A percentile compares a stretch with the other conserved stretches of the same genome.
phyloP scores from a whole-genome alignment of 2,329 filamentous ascomycete genomes.

The Tolypocladium ophioglossoides region DNA sequence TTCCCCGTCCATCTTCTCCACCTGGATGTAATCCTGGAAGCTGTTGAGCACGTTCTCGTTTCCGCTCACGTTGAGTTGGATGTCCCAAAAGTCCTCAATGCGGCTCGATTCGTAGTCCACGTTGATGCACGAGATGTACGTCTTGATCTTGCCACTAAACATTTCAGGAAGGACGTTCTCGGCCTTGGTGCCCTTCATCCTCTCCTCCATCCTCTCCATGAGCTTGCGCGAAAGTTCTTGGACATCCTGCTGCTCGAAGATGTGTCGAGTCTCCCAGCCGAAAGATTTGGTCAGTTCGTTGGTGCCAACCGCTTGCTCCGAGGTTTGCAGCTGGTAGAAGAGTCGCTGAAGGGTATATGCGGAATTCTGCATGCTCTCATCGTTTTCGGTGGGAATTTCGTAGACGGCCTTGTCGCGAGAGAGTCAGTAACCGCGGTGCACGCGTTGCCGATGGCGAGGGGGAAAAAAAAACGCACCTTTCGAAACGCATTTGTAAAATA shows the following conservation, averaged over 20 bases:
- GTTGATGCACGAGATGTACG: constrained; percentile 97
- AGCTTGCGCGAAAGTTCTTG: constrained; percentile 93
- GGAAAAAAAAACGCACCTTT: constrained; percentile 45
- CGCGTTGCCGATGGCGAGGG: not conserved
- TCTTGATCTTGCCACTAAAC: constrained; percentile 97
- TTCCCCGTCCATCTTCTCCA: constrained; percentile 93
- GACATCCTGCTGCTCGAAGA: constrained; percentile 98
- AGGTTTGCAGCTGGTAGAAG: constrained; percentile 92
- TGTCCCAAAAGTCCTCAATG: constrained; percentile 97
- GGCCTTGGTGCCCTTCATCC: constrained; percentile 92
- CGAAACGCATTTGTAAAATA: constrained; percentile 90
- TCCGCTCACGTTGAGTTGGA: constrained; percentile 91
- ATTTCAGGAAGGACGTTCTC: constrained; percentile 82
- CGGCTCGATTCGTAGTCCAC: constrained; percentile 95
- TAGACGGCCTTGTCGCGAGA: constrained; percentile 63
- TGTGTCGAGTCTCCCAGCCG: constrained; percentile 94
- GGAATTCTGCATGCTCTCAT: constrained; percentile 73
- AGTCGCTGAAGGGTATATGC: constrained; percentile 88
- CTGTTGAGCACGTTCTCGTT: constrained; percentile 91
- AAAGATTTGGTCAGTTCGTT: constrained; percentile 93
- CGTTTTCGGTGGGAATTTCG: constrained; percentile 84
- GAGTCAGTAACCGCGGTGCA: not conserved
- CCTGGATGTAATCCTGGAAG: constrained; percentile 91
- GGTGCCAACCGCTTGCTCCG: constrained; percentile 71
- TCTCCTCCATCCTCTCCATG: constrained; percentile 94